A percentile compares a stretch with the other conserved stretches of the same genome.
These are phyloP conservation scores for Citrus sp. DNA, from an alignment of 345 rosid genomes.

Conservation along the genomic window DNA sequence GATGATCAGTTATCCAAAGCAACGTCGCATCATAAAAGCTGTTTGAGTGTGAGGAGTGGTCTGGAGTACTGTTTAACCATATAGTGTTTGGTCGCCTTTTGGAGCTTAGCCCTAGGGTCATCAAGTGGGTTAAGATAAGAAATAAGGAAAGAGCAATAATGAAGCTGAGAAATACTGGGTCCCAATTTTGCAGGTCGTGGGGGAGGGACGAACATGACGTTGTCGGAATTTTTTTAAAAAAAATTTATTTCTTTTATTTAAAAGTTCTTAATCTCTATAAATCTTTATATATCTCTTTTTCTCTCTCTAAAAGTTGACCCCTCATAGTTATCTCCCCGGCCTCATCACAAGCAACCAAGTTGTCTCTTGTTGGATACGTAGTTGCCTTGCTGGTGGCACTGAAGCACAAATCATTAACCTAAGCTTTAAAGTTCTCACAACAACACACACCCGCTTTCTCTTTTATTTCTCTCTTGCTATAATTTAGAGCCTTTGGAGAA, in stretches of 20 bases:
- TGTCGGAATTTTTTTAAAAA: slow-evolving; percentile 65
- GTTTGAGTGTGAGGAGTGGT: slow-evolving; percentile 4
- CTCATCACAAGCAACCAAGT: slow-evolving; percentile 88
- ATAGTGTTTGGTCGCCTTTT: slow-evolving; percentile 29
- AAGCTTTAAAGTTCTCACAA: slow-evolving; percentile 12
- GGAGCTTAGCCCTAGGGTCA: slow-evolving; percentile 8
- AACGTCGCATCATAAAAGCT: slow-evolving; percentile 26
- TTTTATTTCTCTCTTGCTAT: not conserved
- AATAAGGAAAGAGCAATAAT: slow-evolving; percentile 47
- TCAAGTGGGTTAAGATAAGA: slow-evolving; percentile 27
- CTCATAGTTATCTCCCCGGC: slow-evolving; percentile 41
- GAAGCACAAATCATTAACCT: slow-evolving; percentile 41
- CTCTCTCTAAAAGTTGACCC: slow-evolving; percentile 15
- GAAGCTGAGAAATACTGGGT: slow-evolving; percentile 44
- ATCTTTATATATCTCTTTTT: slow-evolving; percentile 14
- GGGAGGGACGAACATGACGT: slow-evolving; percentile 94
- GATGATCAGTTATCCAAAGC: not conserved
- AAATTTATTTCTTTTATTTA: too few relatives aligned
- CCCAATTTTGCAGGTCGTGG: slow-evolving; percentile 87
- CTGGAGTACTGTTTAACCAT: not conserved
- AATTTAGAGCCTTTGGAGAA: not conserved
- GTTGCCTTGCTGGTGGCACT: slow-evolving; percentile 68
- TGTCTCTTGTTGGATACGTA: slow-evolving; percentile 80
- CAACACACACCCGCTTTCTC: slow-evolving; percentile 1
- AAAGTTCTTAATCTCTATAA: not conserved